Conservation (phyloP, 768 basidiomycete genomes). For the Phylloporus rhodoxanthus region DNA sequence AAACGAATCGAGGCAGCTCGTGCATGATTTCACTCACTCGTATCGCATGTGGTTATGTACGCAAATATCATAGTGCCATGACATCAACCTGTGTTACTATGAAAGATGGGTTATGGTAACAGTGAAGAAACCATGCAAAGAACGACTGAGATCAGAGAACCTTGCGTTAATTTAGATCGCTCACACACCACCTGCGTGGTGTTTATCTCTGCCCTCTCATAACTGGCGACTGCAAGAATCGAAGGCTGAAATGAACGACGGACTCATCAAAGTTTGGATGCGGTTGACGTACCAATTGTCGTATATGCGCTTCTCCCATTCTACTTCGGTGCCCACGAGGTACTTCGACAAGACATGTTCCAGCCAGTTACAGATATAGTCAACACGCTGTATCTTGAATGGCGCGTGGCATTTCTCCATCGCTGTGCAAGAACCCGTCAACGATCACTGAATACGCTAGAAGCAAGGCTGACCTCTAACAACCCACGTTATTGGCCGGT, state of each 20-base stretch:
- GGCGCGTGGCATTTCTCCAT: slow-evolving; percentile 45
- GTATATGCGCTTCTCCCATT: slow-evolving; percentile 26
- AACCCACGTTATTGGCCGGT: slow-evolving; percentile 35
- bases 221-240: slow-evolving; percentile 8
- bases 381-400: slow-evolving; percentile 34
- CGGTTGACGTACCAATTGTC: slow-evolving; percentile 22
- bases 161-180: too few relatives aligned
- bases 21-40: slow-evolving; percentile 33
- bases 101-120: not conserved
- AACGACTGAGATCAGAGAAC: not conserved
- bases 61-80: slow-evolving; percentile 29
- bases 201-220: not conserved
- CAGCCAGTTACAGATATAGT: slow-evolving; percentile 38
- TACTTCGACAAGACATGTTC: slow-evolving; percentile 27
- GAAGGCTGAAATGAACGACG: not conserved
- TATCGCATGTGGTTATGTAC: slow-evolving; percentile 25
- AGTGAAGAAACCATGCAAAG: not conserved
- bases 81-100: slow-evolving; percentile 1
- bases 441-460: not conserved
- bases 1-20: slow-evolving; percentile 84
- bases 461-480: slow-evolving; percentile 32
- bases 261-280: not conserved
- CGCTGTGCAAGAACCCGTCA: slow-evolving; percentile 25
- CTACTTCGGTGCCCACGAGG: slow-evolving; percentile 22
- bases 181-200: slow-evolving; percentile 2